Evolutionary conservation across 2,329 filamentous ascomycete genomes (phyloP), one percentile per base, ranked within the genome.

Genomic region (Hymenoscyphus albidus): DNA sequence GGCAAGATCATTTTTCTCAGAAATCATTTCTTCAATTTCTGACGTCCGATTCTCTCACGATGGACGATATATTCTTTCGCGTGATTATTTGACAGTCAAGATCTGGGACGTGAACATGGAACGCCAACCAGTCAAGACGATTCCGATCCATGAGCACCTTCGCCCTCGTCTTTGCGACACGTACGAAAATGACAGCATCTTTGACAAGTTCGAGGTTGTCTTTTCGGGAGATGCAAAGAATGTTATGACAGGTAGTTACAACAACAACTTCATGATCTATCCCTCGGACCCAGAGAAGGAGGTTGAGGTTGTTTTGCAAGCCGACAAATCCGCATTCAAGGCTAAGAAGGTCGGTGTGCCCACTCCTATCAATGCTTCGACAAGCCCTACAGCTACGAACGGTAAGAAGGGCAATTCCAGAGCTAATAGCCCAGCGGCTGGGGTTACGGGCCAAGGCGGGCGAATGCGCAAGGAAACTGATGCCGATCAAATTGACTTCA

Each of bases 181-280:
- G 2, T 99, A 99, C 74, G 95, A 99, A 80, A 99, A 99, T 74
- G 95, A 99, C 76, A 97, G 93, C 78, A 99, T 99, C 75, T 99
- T 99, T 76, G 95, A 99, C 85, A 99, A 99, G 79, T 99, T 99
- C 71, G 95, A 99, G 79, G 95, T 99, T 54, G 94, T 98, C 61
- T 99, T 99, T 81, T 98, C 94, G 1, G 95, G 95, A 31, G 94
- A 98, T 78, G 92, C 93, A 48, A 96, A 97, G 84, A 98, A 99
- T 73, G 95, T 98, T 70, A 99, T 99, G 95, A 99, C 95, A 5
- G 95, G 95, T 72, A 97, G 93, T 76, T 99, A 99, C 83, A 99
- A 99, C 85, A 99, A 99, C 82, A 99, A 99, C 81, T 98, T 99
- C 83, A 99, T 99, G 95, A 99, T 99, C 75, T 99, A 98, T 78